Evolutionary conservation across 202 grass and related monocot genomes (phyloP).

Genomic region (Elaeis oleifera): DNA sequence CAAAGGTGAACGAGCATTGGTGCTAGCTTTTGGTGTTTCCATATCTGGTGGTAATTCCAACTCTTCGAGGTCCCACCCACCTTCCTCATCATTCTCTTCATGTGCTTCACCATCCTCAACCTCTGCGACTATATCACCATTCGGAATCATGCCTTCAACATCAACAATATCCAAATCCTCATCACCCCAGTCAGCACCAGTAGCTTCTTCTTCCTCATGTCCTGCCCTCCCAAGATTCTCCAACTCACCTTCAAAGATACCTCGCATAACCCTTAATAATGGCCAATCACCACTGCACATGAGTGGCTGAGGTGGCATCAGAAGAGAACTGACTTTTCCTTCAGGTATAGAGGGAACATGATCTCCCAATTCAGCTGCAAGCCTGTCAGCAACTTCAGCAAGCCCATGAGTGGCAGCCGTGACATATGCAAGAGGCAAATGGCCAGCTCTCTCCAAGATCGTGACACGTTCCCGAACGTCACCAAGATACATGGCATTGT

Average conservation of each 20-base stretch:
- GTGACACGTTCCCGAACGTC: constrained; percentile 74
- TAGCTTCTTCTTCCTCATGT: constrained; percentile 61
- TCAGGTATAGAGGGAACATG: constrained; percentile 67
- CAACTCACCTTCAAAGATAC: constrained; percentile 86
- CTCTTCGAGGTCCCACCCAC: constrained; percentile 98
- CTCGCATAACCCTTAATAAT: constrained; percentile 79
- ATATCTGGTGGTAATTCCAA: constrained; percentile 77
- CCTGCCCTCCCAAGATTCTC: constrained; percentile 59
- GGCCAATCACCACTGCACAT: constrained; percentile 75
- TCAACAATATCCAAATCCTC: constrained; percentile 84
- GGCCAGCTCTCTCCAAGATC: constrained; percentile 84
- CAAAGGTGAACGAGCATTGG: constrained; percentile 36
- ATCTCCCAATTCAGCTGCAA: constrained; percentile 78
- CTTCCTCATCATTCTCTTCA: constrained; percentile 58
- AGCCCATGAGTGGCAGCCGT: constrained; percentile 82
- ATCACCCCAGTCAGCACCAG: constrained; percentile 83
- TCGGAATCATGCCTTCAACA: constrained; percentile 51
- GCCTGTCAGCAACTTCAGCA: constrained; percentile 59
- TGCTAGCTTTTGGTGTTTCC: constrained; percentile 56
- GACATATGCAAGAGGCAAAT: constrained; percentile 86
- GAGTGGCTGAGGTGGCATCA: constrained; percentile 67
- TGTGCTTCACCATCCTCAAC: constrained; percentile 48
- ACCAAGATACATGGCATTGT: constrained; percentile 94
- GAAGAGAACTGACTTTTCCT: constrained; percentile 52
- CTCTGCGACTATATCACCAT: constrained; percentile 51